Evolutionary conservation across 768 basidiomycete genomes (phyloP), one percentile per base, ranked within the genome.

Genomic region (Trametes meyenii): DNA sequence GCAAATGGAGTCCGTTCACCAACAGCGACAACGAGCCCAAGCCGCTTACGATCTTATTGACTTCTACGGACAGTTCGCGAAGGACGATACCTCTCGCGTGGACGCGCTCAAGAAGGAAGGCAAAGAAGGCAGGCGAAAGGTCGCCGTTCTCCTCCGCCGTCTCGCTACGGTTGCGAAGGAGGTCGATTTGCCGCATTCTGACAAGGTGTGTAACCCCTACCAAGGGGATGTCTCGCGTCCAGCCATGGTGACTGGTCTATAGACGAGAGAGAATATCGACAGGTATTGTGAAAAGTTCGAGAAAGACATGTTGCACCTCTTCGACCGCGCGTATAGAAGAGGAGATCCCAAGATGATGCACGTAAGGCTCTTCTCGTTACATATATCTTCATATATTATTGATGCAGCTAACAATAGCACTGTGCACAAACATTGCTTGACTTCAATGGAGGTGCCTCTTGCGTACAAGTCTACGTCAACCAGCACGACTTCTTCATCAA

Each of bases 401-500:
- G 38, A 55, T 38, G 58, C 38, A 19, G 48, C 56, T 8, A 8
- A 4, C 23, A 60, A n/a, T 69, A 99, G 96, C 97, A 98, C 71
- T 98, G 96, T 70, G 96, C 97, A 0, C 92, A 96, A 77, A 96
- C 94, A 2, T 79, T 99, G 6, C 83, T 97, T 17, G 97, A 98
- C 73, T 99, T 99, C 78, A 99, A 99, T 66, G 97, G 97, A 6
- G 97, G 97, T 10, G 80, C 91, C 45, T 96, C 95, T 0, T 98
- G 97, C 70, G 91, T 99, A 5, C 96, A 98, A 74, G 93, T 98
- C 13, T 99, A 98, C 69, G 97, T 99, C 57, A 99, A 98, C 69
- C 97, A 99, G 72, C 97, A 99, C 68, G 97, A 98, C 72, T 99
- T 99, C 80, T 99, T 99, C 81, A 98, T 98, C 73, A 96, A 96